Evolutionary conservation across 129 eudicot genomes (phyloP).

Genomic region (Calendula officinalis): DNA sequence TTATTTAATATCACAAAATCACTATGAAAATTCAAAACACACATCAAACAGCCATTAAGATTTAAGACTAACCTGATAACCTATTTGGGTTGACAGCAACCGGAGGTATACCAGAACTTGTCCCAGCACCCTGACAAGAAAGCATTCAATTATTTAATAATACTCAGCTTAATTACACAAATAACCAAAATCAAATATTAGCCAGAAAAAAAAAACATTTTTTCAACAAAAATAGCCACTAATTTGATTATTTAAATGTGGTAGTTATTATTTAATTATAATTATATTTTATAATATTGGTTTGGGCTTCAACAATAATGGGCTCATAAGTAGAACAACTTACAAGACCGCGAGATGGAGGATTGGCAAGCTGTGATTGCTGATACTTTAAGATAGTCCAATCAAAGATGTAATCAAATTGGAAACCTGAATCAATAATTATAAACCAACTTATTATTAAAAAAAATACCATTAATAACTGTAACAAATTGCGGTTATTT

Average conservation of each 20-base stretch:
- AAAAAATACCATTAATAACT: too few species aligned
- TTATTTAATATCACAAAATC: background rate
- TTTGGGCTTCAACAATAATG: background rate
- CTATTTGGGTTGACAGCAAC: slow-evolving; percentile 49
- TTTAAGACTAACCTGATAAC: slow-evolving; percentile 48
- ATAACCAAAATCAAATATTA: too few species aligned
- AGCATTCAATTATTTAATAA: slow-evolving; percentile 4
- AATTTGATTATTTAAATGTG: too few species aligned
- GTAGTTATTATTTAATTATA: too few species aligned
- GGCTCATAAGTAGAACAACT: slow-evolving; percentile 26
- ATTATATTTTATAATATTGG: too few species aligned
- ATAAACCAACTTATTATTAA: background rate
- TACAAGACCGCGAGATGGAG: slow-evolving; percentile 94
- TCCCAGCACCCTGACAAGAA: slow-evolving; percentile 64
- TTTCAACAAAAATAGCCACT: too few species aligned
- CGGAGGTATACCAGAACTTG: slow-evolving; percentile 90
- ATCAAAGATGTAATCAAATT: slow-evolving; percentile 94
- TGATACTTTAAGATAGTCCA: slow-evolving; percentile 98
- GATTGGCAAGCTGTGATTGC: slow-evolving; percentile 94
- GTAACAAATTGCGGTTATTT: too few species aligned
- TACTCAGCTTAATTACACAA: background rate
- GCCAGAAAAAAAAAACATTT: too few species aligned
- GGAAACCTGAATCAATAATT: slow-evolving; percentile 63
- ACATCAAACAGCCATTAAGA: background rate
- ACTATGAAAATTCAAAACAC: too few species aligned